Evolutionary conservation across 2,329 filamentous ascomycete genomes (phyloP), one percentile per base, ranked within the genome.

Genomic region (Sporothrix mexicana): DNA sequence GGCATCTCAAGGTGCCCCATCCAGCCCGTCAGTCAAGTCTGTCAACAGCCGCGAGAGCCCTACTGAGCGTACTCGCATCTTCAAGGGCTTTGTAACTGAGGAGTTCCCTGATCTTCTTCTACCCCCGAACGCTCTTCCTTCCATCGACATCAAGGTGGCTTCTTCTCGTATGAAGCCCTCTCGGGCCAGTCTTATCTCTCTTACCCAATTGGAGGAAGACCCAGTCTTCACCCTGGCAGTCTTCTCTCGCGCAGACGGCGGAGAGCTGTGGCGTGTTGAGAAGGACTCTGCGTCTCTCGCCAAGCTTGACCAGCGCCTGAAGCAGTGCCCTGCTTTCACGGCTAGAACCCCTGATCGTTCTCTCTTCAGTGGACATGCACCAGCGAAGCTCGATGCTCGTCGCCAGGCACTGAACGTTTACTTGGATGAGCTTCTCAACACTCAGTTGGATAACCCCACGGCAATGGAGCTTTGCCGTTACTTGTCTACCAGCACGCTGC

Each of bases 151-250:
- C 66, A 93, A 89, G 79, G 95, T 98, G 3, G 93, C 94, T 3
- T 98, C 96, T 10, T 98, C 96, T 25, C 91, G 96, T n/a, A 90
- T 99, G 85, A 94, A 93, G 79, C 96, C 95, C 15, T 97, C 95
- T 0, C 87, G 95, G 75, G 90, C 94, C 51, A 98, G 95, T 79
- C 88, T 96, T 77, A 85, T 97, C 78, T 93, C 91, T 1, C 85
- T 94, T 12, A 95, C 90, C 69, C 91, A 93, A 74, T 85, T 92
- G 23, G 95, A 98, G 73, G 95, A 97, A 79, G 95, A 98, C 77
- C 94, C 95, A 0, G 95, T 98, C 0, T 98, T 98, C 78, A 97
- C 94, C 0, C 85, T 99, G 70, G 95, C 94, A 20, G 85, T 99
- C 49, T 92, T 94, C 77, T 92, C 92, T 10, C 90, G 95, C 71